Evolutionary conservation across 257 asterid species (phyloP), one percentile per base, ranked within the genome.

Genomic region (Solanum stenotomum): DNA sequence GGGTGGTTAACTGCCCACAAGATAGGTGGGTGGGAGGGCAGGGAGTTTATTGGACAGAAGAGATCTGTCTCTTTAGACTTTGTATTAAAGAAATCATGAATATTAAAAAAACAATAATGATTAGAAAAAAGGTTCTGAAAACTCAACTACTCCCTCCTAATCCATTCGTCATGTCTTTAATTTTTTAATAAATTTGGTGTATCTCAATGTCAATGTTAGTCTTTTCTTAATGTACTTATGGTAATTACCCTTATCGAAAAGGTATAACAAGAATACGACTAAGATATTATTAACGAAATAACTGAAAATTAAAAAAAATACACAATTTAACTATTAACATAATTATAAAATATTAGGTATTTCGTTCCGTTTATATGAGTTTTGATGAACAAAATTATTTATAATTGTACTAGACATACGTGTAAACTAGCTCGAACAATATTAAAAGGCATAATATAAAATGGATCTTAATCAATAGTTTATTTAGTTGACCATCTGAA

Each of bases 71-170:
- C n/a, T 37, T 74, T 15, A 18, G 33, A 46, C 38, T 52, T 63
- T 59, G 13, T 86, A 85, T 79, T 85, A 79, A 84, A 84, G 31
- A 56, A 18, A 1, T 56, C 65, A 5, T 84, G 40, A 34, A 79
- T 65, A 78, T 86, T 20, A 56, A 42, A 18, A 34, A 49, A 86
- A 23, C 63, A 56, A 83, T 37, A 27, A 44, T 82, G 61, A 35
- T 82, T 87, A 72, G 70, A 84, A 87, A 87, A 42, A 35, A 31
- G 15, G 67, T 46, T 46, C 85, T 81, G 76, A 8, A 88, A 15
- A 65, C 67, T 84, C 90, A 94, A 92, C 96, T 67, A 88, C 95
- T 94, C 94, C 90, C 91, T 15, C 85, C 85, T 81, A 90, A 88
- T 91, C 86, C 88, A 74, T 23, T 88, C 65, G 72, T 65, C 87